Evolutionary conservation across 192 early-diverging fungal genomes (phyloP), one percentile per base, ranked within the genome.

Genomic region (Spizellomyces punctatus): DNA sequence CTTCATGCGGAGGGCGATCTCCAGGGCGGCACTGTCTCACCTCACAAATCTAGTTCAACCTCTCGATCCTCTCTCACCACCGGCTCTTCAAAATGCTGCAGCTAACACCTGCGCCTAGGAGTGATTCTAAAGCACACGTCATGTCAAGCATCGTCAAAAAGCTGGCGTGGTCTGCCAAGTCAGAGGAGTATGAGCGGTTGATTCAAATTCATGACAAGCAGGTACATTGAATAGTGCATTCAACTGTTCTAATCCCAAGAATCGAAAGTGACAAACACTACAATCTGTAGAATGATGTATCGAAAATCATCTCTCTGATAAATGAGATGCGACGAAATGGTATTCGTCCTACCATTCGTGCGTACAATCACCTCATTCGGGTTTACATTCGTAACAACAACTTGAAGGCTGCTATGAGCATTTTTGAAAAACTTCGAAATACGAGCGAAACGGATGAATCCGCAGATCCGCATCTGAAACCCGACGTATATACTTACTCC

Each of bases 351-450:
- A 16, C 71, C 6, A 21, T 52, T 43, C 14, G 27, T 2, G 55
- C 47, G 6, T 72, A 72, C 63, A 72, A 72, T 43, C 12, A 21
- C 52, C 60, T 72, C 71, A 52, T 72, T 16, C 19, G 43, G 14
- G n/a, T 36, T 6, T 72, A 72, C 17, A 58, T 64, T 7, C 46
- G 63, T 6, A 72, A 72, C 63, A 63, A 72, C 55, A 46, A 72
- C 27, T 36, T 72, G 47, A 8, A 16, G 6, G 48, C 60, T 64
- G 71, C 71, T 6, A 44, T 45, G 10, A 49, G 0, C 7, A n/a
- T 46, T 14, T 64, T 64, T 17, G 71, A 72, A 12, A 52, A 57
- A 22, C 49, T 72, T 19, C 69, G 69, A 9, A 42, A 43, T n/a
- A 36, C 19, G 5, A 14, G 14, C 47, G 19, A 22, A 14, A 43